Conservation (phyloP, 306 rosid genomes). For the Neltuma alba region DNA sequence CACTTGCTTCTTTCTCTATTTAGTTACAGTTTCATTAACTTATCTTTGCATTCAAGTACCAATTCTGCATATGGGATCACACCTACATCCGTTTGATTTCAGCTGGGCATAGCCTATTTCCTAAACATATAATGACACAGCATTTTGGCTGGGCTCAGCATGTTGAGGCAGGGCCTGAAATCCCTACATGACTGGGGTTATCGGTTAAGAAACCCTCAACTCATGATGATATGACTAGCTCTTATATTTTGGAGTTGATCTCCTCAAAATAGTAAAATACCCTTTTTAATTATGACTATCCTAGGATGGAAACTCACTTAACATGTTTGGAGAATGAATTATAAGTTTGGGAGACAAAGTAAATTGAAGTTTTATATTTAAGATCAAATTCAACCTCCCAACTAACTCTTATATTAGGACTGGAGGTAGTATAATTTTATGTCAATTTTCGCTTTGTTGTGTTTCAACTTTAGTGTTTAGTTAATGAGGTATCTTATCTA, state of each 20-base stretch:
- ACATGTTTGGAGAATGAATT: too few species aligned
- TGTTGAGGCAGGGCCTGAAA: not conserved
- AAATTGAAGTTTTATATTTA: too few species aligned
- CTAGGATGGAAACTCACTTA: too few species aligned
- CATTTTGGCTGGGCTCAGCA: not conserved
- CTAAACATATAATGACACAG: not conserved
- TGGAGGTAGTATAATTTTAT: too few species aligned
- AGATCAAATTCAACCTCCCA: too few species aligned
- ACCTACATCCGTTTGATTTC: not conserved
- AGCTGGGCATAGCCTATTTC: too few species aligned
- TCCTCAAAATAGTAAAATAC: too few species aligned
- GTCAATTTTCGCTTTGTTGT: not conserved
- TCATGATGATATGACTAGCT: not conserved
- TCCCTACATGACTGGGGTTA: not conserved
- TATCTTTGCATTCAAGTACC: not conserved
- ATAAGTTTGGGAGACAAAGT: too few species aligned
- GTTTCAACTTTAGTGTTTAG: not conserved
- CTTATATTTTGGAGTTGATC: too few species aligned
- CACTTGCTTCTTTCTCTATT: conserved; percentile 3
- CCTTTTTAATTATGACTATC: too few species aligned
- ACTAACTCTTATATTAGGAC: too few species aligned
- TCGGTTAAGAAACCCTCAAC: too few species aligned
- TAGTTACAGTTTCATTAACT: not conserved
- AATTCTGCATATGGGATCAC: not conserved
- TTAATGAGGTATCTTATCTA: not conserved